Conservation (phyloP, 2,329 filamentous ascomycete species). For the Microcyclospora tardicrescens region DNA sequence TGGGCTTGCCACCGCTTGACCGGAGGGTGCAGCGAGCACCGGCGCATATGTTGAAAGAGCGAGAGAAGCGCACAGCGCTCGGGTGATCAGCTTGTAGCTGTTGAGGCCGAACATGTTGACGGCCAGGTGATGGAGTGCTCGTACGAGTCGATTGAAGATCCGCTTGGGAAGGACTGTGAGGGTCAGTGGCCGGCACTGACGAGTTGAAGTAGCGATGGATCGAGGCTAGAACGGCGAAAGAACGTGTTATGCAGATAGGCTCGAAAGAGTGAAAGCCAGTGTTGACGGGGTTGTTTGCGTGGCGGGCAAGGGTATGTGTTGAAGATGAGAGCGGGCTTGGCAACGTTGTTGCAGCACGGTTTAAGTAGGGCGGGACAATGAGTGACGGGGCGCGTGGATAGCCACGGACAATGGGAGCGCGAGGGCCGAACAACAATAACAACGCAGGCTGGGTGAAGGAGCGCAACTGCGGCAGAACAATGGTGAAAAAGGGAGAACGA, state of each 20-base stretch:
- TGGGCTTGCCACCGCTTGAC: slow-evolving; percentile 3
- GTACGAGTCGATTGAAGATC: neutral
- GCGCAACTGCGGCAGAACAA: neutral
- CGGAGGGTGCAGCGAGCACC: slow-evolving; percentile 5
- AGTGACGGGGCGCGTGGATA: too few species aligned
- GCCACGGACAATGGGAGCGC: too few species aligned
- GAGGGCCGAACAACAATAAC: neutral
- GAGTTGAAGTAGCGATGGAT: neutral
- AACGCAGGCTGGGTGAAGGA: neutral
- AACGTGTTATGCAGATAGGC: slow-evolving; percentile 1
- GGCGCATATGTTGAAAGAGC: slow-evolving; percentile 10
- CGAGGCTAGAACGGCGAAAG: neutral
- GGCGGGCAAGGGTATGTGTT: neutral
- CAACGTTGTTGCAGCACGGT: neutral
- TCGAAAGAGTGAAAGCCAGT: neutral
- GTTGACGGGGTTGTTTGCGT: neutral
- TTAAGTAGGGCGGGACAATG: slow-evolving; percentile 1
- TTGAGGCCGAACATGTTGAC: slow-evolving; percentile 13
- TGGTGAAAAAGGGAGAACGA: neutral
- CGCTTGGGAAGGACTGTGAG: slow-evolving; percentile 2
- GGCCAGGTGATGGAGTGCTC: slow-evolving; percentile 10
- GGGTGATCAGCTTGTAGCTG: slow-evolving; percentile 15
- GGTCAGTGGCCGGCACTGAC: slow-evolving; percentile 9
- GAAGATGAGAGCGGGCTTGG: neutral
- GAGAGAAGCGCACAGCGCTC: slow-evolving; percentile 19